Percentiles rank a stretch among this genome's conserved stretches.
These are phyloP conservation scores for Ramaria sp. DNA, from an alignment of 768 basidiomycete species.

Conservation along the genomic window DNA sequence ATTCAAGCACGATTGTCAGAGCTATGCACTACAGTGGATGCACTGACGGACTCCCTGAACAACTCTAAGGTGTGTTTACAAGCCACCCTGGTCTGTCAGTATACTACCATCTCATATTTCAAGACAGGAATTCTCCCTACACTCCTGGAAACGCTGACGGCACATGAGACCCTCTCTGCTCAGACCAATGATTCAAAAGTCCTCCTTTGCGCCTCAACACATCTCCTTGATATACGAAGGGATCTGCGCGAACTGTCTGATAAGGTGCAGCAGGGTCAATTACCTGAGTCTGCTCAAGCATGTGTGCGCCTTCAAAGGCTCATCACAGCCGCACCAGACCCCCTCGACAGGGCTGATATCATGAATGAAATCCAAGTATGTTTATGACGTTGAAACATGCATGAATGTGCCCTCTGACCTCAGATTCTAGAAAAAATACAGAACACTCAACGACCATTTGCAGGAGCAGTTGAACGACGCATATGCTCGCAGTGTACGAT, in stretches of 20 bases:
- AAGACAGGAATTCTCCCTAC: conserved; percentile 63
- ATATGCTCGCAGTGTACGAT: conserved; percentile 45
- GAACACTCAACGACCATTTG: conserved; percentile 42
- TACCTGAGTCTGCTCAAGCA: conserved; percentile 51
- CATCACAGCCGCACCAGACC: conserved; percentile 37
- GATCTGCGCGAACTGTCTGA: conserved; percentile 34
- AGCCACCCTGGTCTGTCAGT: conserved; percentile 12
- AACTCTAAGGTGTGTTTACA: conserved; percentile 41
- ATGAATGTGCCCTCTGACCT: neutral
- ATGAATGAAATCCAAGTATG: conserved; percentile 49
- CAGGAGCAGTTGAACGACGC: conserved; percentile 68
- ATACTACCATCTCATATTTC: conserved; percentile 1
- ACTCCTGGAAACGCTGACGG: conserved; percentile 42
- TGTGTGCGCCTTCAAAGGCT: conserved; percentile 31
- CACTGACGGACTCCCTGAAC: conserved; percentile 39
- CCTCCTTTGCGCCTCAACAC: conserved; percentile 38
- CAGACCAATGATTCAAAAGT: conserved; percentile 45
- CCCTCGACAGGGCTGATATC: conserved; percentile 42
- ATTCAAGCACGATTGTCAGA: conserved; percentile 48
- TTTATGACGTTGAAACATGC: conserved; percentile 9
- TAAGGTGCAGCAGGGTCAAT: conserved; percentile 44
- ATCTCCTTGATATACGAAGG: conserved; percentile 42
- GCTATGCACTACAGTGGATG: conserved; percentile 43
- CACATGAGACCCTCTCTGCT: conserved; percentile 56
- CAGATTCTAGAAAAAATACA: conserved; percentile 39